Conservation (phyloP, 805 yeast genomes). For the Suhomyces vadensis region DNA sequence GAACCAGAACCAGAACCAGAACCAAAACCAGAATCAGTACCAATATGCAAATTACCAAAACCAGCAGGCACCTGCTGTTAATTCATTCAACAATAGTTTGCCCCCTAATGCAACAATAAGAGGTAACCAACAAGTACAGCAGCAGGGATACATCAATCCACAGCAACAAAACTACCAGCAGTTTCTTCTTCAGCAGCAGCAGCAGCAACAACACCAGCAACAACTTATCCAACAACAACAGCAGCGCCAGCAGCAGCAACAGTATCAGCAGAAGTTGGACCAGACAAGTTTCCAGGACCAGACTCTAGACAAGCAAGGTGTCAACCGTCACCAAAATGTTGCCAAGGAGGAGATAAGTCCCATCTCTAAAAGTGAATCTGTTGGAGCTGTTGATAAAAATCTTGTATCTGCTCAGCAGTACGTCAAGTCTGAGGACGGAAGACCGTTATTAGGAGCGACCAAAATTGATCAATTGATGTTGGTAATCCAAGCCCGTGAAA, state of each 20-base stretch:
- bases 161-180: constrained; percentile 6
- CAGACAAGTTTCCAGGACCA: background rate
- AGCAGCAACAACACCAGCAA: constrained; percentile 4
- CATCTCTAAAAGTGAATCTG: background rate
- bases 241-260: constrained; percentile 7
- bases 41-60: constrained; percentile 14
- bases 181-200: constrained; percentile 7
- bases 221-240: constrained; percentile 9
- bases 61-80: constrained; percentile 6
- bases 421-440: constrained; percentile 56
- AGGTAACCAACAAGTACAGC: constrained; percentile 11
- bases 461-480: constrained; percentile 90
- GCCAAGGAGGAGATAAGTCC: background rate
- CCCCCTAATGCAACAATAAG: constrained; percentile 16
- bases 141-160: constrained; percentile 9
- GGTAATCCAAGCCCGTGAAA: constrained; percentile 83
- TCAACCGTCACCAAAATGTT: background rate
- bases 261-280: constrained; percentile 1
- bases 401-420: constrained; percentile 50
- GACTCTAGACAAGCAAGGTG: constrained; percentile 2
- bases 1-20: no score
- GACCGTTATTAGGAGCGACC: constrained; percentile 80
- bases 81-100: constrained; percentile 7
- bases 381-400: constrained; percentile 17
- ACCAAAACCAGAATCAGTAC: constrained; percentile 12